These are phyloP conservation scores for Selenicereus undatus DNA, from an alignment of 148 eudicot species.

Conservation along the genomic window DNA sequence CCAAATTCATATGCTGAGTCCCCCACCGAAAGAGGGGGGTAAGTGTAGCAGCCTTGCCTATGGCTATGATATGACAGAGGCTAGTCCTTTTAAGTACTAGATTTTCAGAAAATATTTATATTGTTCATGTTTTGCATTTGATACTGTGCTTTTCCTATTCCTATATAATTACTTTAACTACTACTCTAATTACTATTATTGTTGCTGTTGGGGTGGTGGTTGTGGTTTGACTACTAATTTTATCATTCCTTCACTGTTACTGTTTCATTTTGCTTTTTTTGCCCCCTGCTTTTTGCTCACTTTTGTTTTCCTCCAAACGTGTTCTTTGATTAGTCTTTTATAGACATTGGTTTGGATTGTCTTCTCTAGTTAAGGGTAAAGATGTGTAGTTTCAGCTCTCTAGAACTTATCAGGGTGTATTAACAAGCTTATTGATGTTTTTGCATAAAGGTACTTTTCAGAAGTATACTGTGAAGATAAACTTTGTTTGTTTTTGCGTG, in stretches of 20 bases:
- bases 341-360: background rate
- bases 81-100: too few species aligned
- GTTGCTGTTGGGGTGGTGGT: background rate
- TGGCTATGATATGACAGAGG: too few species aligned
- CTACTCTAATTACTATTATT: background rate
- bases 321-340: background rate
- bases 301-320: background rate
- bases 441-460: background rate
- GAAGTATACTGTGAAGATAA: slow-evolving; percentile 15
- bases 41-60: too few species aligned
- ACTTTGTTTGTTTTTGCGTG: background rate
- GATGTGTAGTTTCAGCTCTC: background rate
- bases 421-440: background rate
- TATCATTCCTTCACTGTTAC: background rate
- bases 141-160: background rate
- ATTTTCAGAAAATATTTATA: background rate
- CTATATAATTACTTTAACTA: background rate
- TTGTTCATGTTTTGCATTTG: background rate
- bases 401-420: background rate
- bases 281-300: background rate
- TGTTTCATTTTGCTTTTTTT: background rate
- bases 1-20: too few species aligned
- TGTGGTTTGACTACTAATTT: background rate
- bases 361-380: background rate
- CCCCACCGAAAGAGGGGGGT: too few species aligned